Evolutionary conservation across 176 grass and related monocot genomes (phyloP), one percentile per base, ranked within the genome.

Genomic region (Cenchrus purpureus): DNA sequence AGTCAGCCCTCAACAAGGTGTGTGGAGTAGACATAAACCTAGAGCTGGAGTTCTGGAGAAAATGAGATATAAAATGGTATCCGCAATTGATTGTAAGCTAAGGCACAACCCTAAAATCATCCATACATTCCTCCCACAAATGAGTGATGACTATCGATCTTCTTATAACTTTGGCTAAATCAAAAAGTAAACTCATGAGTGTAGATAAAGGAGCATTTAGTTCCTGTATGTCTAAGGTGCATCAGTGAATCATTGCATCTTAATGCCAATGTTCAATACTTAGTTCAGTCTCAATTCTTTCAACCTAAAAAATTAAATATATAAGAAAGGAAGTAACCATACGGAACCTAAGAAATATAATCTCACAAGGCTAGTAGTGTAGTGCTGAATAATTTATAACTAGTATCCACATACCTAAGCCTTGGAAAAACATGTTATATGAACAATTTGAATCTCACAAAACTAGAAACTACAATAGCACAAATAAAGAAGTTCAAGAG

Each of bases 371-470:
- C 65, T 65, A 50, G 8, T 51, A 72, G 65, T 79, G 20, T 56
- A 88, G 48, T 80, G 31, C 15, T 60, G 4, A 84, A 55, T 77
- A 85, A 71, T 82, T 86, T 78, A 74, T 58, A 68, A 61, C 9
- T 65, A 85, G 50, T 44, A 28, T 48, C 29, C 49, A 19, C 20
- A 61, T 5, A 15, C 84, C 64, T 25, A 20, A 68, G 5, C 12
- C 88, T 73, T 73, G 43, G 52, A 77, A 74, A 5, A 78, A 76
- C 70, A 45, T 52, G 32, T 28, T 60, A 42, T n/a, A 65, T 73
- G 57, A 86, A 86, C 7, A 65, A 90, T 2, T 67, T 58, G 16
- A 84, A 78, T 76, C 8, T 22, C 25, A 71, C 28, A 12, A 91
- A 77, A 76, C 13, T 20, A 73, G 22, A 51, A 76, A 88, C 12